Base-by-base conservation (phyloP, 2,329 filamentous ascomycete genomes). In the Pseudophaeomoniella oleicola region DNA sequence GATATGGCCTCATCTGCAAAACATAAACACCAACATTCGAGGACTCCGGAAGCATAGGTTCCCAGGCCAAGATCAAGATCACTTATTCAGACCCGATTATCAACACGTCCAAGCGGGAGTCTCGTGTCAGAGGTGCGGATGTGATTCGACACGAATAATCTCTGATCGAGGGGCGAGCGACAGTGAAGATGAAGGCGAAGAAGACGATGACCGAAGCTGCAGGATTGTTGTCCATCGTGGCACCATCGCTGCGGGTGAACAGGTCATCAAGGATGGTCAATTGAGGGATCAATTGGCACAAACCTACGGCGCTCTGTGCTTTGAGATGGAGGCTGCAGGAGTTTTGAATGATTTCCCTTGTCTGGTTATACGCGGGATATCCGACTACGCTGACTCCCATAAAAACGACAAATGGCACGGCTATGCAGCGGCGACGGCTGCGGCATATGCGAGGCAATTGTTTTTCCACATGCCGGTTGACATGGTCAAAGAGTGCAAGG, bases 331-430 rank as follows among this genome's bases (percentile, higher is more conserved):
- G 32, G 41, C 36, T 11, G 35, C 30, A 16, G 40, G 38, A 14
- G 13, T 42, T 16, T 32, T 40, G 38, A 31, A 42, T 31, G 15
- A 33, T 17, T 43, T 41, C 19, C 41, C 41, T 14, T 41, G 41
- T 33, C 37, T 47, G 9, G 39, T 45, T 9, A 44, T 48, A 14
- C 42, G 46, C 3, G 46, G 46, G n/a, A 46, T 48, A 9, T 42
- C 34, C 13, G 43, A 48, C 36, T 48, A 47, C 36, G 43, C 37
- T 16, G 46, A 48, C 19, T 47, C 43, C 4, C 43, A 48, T 27
- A 46, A 48, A 35, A 47, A 44, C 34, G 38, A 44, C 13, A 30
- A 18, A 4, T 44, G 42, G 42, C 42, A 44, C 17, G 9, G 16
- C 5, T 43, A 43, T 30, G 42, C 42, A 18, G 34, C 42, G 6